Evolutionary conservation across 2,329 filamentous ascomycete species (phyloP).

Genomic region (Penicillium sp.): DNA sequence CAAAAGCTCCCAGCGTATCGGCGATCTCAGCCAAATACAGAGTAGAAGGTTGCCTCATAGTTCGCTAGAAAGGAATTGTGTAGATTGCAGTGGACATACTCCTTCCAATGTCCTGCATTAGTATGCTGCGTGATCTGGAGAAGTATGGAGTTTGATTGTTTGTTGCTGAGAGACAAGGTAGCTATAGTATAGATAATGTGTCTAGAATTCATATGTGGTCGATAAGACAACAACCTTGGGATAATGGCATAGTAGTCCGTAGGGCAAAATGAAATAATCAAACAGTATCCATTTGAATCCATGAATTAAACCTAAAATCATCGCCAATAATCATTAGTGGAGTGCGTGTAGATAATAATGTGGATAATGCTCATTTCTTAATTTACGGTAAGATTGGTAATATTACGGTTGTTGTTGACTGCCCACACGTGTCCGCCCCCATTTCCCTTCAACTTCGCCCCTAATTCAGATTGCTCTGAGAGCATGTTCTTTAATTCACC

Average conservation of each 20-base stretch:
- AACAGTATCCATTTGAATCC: background rate
- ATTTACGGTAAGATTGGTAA: conserved; percentile 10
- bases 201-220: no score
- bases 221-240: no score
- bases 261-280: no score
- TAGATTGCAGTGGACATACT: background rate
- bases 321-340: background rate
- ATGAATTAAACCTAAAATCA: background rate
- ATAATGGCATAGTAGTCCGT: no score
- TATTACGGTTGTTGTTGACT: background rate
- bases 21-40: background rate
- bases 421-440: conserved; percentile 23
- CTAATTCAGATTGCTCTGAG: conserved; percentile 4
- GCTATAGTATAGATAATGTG: background rate
- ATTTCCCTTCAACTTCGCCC: conserved; percentile 8
- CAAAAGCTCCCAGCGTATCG: background rate
- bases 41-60: background rate
- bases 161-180: background rate
- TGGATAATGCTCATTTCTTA: background rate
- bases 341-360: background rate
- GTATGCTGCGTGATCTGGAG: background rate
- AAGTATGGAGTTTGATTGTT: background rate
- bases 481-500: conserved; percentile 22
- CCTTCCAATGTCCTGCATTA: background rate
- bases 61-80: background rate